A percentile compares a stretch with the other conserved stretches of the same genome.
These are phyloP conservation scores for Suillus cothurnatus DNA, from an alignment of 768 basidiomycete genomes.

Conservation along the genomic window DNA sequence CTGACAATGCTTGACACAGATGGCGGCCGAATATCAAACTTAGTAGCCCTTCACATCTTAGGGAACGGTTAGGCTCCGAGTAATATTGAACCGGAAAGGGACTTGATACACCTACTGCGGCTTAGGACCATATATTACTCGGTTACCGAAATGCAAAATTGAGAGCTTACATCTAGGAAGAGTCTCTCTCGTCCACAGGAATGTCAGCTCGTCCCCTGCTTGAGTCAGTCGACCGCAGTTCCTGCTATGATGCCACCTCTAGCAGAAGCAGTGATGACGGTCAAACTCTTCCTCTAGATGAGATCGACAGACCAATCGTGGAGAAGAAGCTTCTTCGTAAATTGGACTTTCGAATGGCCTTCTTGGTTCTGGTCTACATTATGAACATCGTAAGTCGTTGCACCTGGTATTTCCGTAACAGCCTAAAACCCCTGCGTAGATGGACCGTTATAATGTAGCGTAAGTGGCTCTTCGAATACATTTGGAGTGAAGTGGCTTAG, in stretches of 20 bases:
- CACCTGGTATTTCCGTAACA: background rate
- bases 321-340: slow-evolving; percentile 47
- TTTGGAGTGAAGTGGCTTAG: too few relatives aligned
- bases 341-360: slow-evolving; percentile 45
- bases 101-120: background rate
- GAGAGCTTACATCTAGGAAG: background rate
- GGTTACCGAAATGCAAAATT: too few relatives aligned
- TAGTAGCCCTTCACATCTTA: background rate
- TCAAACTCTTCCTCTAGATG: too few relatives aligned
- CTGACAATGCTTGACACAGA: too few relatives aligned
- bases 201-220: background rate
- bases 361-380: slow-evolving; percentile 48
- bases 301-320: slow-evolving; percentile 36
- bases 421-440: slow-evolving; percentile 7
- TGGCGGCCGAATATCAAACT: too few relatives aligned
- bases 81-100: background rate
- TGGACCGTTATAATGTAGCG: too few relatives aligned
- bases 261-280: background rate
- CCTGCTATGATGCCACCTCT: background rate
- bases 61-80: background rate
- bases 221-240: background rate
- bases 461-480: too few relatives aligned
- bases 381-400: slow-evolving; percentile 44
- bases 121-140: background rate
- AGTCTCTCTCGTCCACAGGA: background rate